Percentiles rank a stretch among this genome's conserved stretches.
Conservation (phyloP, 1,284 basidiomycete species). For the Moesziomyces parantarcticus region DNA sequence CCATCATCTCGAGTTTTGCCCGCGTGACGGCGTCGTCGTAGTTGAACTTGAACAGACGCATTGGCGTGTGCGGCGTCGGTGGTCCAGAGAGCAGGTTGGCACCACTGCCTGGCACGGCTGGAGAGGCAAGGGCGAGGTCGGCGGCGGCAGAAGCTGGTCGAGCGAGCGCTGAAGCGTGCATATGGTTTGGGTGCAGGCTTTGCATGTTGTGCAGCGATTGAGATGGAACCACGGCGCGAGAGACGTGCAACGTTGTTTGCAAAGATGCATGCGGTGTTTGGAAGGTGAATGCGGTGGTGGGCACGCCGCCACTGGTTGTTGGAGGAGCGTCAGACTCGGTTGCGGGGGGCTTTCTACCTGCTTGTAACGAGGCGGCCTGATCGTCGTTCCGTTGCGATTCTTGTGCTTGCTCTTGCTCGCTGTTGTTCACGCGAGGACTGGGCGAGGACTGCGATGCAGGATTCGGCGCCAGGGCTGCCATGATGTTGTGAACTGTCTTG, state of each 20-base stretch:
- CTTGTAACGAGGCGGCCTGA: not conserved
- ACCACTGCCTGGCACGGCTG: conserved; percentile 6
- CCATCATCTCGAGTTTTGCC: conserved; percentile 54
- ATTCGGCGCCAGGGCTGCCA: conserved; percentile 15
- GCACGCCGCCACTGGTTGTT: conserved; percentile 7
- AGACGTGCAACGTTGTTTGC: conserved; percentile 8
- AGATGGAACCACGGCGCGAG: conserved; percentile 29
- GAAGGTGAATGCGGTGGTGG: conserved; percentile 35
- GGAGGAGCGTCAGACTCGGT: not conserved
- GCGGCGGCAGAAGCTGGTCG: conserved; percentile 46
- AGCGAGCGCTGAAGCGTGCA: conserved; percentile 23
- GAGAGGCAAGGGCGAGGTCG: conserved; percentile 21
- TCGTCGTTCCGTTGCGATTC: not conserved
- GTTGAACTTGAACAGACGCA: conserved; percentile 56
- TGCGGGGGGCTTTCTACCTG: not conserved
- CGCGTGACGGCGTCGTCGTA: conserved; percentile 50
- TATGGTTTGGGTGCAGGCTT: conserved; percentile 15
- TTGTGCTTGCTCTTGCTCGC: not conserved
- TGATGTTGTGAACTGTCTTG: conserved; percentile 28
- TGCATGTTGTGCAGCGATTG: conserved; percentile 46
- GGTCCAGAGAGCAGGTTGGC: conserved; percentile 21
- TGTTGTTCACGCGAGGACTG: not conserved
- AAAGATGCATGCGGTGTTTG: conserved; percentile 15
- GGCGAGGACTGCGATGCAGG: conserved; percentile 8
- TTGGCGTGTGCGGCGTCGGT: conserved; percentile 51